phyloP scores from a whole-genome alignment of 2,329 filamentous ascomycete species.

The Trichophyton equinum region DNA sequence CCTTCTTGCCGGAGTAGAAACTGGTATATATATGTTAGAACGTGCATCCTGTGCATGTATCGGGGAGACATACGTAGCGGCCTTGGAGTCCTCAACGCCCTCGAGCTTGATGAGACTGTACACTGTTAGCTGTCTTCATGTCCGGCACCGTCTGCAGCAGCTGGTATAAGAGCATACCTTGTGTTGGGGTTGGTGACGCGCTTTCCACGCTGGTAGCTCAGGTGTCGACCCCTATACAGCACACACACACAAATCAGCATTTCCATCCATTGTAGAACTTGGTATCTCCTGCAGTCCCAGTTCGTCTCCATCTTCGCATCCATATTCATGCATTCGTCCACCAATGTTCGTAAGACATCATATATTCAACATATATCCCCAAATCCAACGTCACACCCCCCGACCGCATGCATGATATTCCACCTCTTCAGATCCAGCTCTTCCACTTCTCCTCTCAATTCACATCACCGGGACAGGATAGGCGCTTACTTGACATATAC shows the following conservation, averaged over 20 bases:
- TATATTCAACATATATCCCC: no score
- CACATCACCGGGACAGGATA: conserved; percentile 9
- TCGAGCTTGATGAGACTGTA: conserved; percentile 89
- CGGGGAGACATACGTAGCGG: conserved; percentile 56
- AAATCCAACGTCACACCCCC: no score
- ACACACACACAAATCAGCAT: conserved; percentile 12
- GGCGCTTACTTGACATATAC: conserved; percentile 81
- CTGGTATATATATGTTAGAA: conserved; percentile 19
- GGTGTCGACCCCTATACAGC: conserved; percentile 72
- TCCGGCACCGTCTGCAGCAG: neutral
- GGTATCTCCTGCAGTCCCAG: no score
- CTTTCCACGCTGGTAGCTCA: conserved; percentile 95
- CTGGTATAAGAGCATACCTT: conserved; percentile 28
- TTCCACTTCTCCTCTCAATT: neutral
- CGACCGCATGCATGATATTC: neutral
- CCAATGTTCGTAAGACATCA: neutral
- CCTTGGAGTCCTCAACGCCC: conserved; percentile 82
- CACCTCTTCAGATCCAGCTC: neutral
- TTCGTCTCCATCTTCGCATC: neutral
- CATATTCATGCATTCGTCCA: no score
- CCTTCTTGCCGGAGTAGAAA: conserved; percentile 98
- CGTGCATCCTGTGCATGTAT: neutral
- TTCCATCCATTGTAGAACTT: neutral
- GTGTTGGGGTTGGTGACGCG: conserved; percentile 81
- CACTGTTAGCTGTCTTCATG: neutral